Base-by-base conservation (phyloP, 257 asterid species). In the Paraleonurus japonicus region DNA sequence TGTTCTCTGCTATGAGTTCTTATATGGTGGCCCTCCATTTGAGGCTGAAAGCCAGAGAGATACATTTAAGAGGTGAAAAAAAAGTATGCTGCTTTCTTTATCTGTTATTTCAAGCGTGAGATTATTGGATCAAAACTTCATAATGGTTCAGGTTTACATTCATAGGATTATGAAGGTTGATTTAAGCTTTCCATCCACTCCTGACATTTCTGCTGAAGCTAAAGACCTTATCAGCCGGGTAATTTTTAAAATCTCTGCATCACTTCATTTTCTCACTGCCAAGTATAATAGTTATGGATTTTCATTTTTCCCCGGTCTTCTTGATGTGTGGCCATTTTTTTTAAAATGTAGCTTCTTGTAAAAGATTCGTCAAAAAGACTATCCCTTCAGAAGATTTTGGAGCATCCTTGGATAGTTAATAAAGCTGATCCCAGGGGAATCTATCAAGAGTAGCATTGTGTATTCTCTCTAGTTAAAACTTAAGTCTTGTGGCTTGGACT, bases 1-100 rank as follows among this genome's bases (percentile, higher is more conserved):
- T 6, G 74, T 93, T 69, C 92, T 93, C 23, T 93, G 95, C 84
- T n/a, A n/a, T n/a, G n/a, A n/a, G n/a, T n/a, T n/a, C n/a, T n/a
- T n/a, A n/a, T n/a, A n/a, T n/a, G n/a, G 97, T 8, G 85, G 58
- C 68, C 96, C 97, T 76, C 98, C 97, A 37, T 93, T 93, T 70
- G 98, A 89, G 82, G 97, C 96, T 10, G 89, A 89, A 78, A 86
- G 85, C 81, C 92, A 90, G 74, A 63, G 5, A 6, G 97, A 93
- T 70, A 90, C 97, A 39, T 89, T 93, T 74, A 81, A 70, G 84
- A 89, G 98, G 98, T 93, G 69, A 28, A 22, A 12, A 26, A 57
- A 33, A 5, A 19, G 13, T 48, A 26, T 26, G 30, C 30, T 20
- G 33, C 48, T 48, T 33, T 65, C 23, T 70, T 43, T 55, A 6